phyloP scores from a whole-genome alignment of 108 stramenopile genomes.

The Pseudonitzschia pungens region DNA sequence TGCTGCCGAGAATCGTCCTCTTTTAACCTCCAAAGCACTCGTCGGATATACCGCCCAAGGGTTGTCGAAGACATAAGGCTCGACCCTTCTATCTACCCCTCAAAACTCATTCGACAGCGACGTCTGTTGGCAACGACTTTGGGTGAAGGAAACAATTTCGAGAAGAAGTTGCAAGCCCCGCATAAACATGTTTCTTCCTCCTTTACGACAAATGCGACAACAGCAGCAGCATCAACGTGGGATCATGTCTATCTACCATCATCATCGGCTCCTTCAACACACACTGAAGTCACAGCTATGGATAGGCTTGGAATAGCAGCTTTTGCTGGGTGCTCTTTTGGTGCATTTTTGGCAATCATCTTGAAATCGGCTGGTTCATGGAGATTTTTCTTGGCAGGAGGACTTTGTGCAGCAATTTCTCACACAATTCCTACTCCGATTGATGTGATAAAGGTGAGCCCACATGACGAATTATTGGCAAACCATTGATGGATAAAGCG shows the following conservation, averaged over 20 bases:
- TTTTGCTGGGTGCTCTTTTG: not conserved
- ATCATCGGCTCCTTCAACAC: not conserved
- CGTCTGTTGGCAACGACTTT: not conserved
- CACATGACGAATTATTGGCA: not conserved
- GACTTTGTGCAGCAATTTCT: slow-evolving; percentile 75
- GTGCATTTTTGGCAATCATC: slow-evolving; percentile 14
- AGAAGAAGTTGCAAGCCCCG: not conserved
- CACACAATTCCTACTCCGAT: slow-evolving; percentile 77
- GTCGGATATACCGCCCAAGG: not conserved
- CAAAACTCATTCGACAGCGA: not conserved
- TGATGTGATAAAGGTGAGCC: slow-evolving; percentile 79
- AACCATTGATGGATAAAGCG: not conserved
- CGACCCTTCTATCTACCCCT: not conserved
- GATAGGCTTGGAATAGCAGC: slow-evolving; percentile 28
- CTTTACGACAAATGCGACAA: not conserved
- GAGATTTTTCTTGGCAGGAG: slow-evolving; percentile 79
- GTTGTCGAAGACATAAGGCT: not conserved
- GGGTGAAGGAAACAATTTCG: not conserved
- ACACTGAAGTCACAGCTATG: slow-evolving; percentile 13
- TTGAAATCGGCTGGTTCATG: slow-evolving; percentile 42
- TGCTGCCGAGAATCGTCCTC: slow-evolving; percentile 6
- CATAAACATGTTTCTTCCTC: not conserved
- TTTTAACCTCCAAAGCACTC: slow-evolving; percentile 4
- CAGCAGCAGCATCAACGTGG: slow-evolving; percentile 17
- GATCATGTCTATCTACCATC: slow-evolving; percentile 1